Base-by-base conservation (phyloP, 2,329 filamentous ascomycete genomes). In the Trichoderma cornu-damae region DNA sequence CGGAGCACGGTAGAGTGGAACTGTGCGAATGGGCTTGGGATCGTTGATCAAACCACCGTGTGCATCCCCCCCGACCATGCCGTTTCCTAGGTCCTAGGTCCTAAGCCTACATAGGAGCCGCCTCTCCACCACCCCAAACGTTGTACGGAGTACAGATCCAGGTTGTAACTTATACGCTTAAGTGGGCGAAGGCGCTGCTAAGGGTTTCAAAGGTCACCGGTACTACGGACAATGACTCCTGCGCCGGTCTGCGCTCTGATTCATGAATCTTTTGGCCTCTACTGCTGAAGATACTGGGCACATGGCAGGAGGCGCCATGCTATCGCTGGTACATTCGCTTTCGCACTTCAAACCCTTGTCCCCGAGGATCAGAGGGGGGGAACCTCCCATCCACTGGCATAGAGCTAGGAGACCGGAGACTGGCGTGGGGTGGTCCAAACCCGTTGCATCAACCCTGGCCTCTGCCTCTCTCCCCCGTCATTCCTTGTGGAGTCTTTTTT, bases 341-440 rank as follows among this genome's bases (percentile, higher is more conserved):
- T 48, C 28, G 44, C 44, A n/a, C 18, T 38, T 38, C 8, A 9
- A 8, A 20, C 24, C 20, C 18, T 20, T n/a, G 26, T 34, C 46
- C 18, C 16, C n/a, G 51, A 44, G 40, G n/a, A 51, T 54, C 32
- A 32, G 40, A 53, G 28, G 42, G 35, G 42, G 35, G 49, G 38
- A 58, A 49, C 48, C 37, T 52, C 49, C 26, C 51, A 55, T 55
- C 42, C 44, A 42, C 28, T 44, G 50, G 40, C n/a, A n/a, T 22
- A 38, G 55, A 57, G 55, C 37, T 51, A 49, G 48, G 38, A 58
- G 38, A n/a, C 32, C 26, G 42, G 48, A 56, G 37, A 40, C 34
- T 57, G 52, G 53, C 58, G 43, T 59, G 58, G 58, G 58, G 58
- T 52, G 52, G 34, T 51, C 53, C 38, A 52, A 57, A 57, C 51